Evolutionary conservation across 192 early-diverging fungal species (phyloP), one percentile per base, ranked within the genome.

Genomic region (Coemansia sp.): DNA sequence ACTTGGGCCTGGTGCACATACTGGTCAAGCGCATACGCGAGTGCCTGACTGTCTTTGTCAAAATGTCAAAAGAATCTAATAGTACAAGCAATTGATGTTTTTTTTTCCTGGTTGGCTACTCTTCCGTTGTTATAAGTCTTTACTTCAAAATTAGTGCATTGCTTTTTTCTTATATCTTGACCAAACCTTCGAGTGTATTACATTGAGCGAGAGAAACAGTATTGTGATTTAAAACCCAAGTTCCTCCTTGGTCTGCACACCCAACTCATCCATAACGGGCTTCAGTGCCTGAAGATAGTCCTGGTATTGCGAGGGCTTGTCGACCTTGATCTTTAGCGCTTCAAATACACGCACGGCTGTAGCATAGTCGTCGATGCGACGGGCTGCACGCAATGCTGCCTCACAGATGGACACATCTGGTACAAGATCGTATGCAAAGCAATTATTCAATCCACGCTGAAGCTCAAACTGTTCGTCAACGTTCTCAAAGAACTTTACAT

Each of bases 401-500:
- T 89, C 88, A 74, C 95, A 86, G 32, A 98, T 92, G 48, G 89
- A 87, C 62, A 92, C 81, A n/a, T 90, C 82, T 31, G 97, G 97
- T 23, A 95, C 93, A 74, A 96, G 87, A 85, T 98, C 94, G 72
- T 94, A 92, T 44, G 92, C 89, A 75, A 97, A 98, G 79, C 92
- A 90, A 81, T 99, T 95, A 87, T 97, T 98, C 74, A 99, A 85
- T 27, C 95, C 94, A 67, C 94, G 88, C 86, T 97, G 93, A 47
- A 99, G 87, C 85, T 99, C 97, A 82, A 96, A 97, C 68, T 92
- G 87, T 84, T 99, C 95, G 55, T 93, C 91, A 56, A 89, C 89
- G 60, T 86, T 85, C 59, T 92, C 88, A 76, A 93, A 93, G 70
- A 92, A 92, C 75, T 86, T 85, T 68, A 89, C 85, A 64, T 90